These are phyloP conservation scores for Pseudotulostoma volvatum DNA, from an alignment of 495 filamentous ascomycete genomes.

Conservation along the genomic window DNA sequence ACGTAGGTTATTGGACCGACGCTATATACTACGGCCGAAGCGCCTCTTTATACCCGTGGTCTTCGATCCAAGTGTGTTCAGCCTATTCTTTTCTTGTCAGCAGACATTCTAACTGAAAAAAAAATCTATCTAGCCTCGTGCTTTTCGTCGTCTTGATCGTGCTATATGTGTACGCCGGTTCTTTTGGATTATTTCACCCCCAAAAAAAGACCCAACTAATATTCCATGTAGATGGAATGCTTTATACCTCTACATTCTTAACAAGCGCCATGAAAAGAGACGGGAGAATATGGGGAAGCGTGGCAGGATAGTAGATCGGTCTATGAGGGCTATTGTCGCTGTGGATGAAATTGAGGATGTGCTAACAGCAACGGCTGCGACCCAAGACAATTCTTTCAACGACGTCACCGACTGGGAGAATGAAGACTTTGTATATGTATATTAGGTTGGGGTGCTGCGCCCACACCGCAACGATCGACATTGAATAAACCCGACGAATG, in stretches of 20 bases:
- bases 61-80: constrained; percentile 31
- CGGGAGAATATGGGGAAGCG: constrained; percentile 35
- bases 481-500: too few species aligned
- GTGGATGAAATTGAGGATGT: constrained; percentile 24
- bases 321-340: constrained; percentile 25
- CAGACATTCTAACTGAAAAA: constrained; percentile 1
- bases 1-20: constrained; percentile 41
- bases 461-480: too few species aligned
- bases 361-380: constrained; percentile 25
- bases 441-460: constrained; percentile 20
- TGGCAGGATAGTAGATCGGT: constrained; percentile 21
- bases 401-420: constrained; percentile 39
- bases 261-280: constrained; percentile 32
- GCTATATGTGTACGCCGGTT: constrained; percentile 21
- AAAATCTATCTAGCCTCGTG: constrained; percentile 20
- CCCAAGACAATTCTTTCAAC: constrained; percentile 32
- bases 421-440: constrained; percentile 45
- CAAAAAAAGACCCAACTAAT: too few species aligned
- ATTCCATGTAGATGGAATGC: constrained; percentile 11
- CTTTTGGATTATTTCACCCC: background rate
- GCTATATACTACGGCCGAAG: constrained; percentile 39
- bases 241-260: constrained; percentile 31
- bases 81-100: background rate
- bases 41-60: constrained; percentile 36
- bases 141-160: constrained; percentile 38